Conservation (phyloP, 805 yeast species). For the Pichia sporocuriosa region DNA sequence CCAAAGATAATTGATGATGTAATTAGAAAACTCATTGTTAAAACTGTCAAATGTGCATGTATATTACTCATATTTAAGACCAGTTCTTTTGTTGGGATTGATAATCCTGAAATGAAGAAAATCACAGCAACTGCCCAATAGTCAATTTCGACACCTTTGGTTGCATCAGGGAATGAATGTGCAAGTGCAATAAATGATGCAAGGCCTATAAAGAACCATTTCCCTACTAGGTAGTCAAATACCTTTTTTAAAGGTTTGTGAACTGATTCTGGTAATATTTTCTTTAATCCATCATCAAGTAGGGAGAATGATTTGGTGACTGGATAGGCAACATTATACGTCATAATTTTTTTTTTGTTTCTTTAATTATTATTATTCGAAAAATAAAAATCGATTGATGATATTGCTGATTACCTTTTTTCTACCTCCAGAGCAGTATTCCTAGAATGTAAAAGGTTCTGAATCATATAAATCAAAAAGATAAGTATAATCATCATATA, state of each 20-base stretch:
- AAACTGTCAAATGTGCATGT: conserved; percentile 75
- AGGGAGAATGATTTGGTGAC: neutral
- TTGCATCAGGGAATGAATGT: conserved; percentile 71
- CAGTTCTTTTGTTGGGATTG: conserved; percentile 62
- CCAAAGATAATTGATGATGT: conserved; percentile 51
- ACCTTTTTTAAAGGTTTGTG: neutral
- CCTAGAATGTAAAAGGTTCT: no score
- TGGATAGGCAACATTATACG: conserved; percentile 5
- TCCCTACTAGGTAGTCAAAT: conserved; percentile 22
- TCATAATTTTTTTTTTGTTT: neutral
- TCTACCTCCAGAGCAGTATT: no score
- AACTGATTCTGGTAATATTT: conserved; percentile 3
- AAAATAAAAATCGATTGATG: no score
- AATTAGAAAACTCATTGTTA: conserved; percentile 61
- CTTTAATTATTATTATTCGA: no score
- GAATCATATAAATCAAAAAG: no score
- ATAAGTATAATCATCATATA: no score
- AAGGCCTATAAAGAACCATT: conserved; percentile 72
- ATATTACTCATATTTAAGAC: conserved; percentile 61
- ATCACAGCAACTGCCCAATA: conserved; percentile 86
- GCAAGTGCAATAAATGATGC: conserved; percentile 73
- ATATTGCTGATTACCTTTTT: no score
- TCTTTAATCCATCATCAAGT: neutral
- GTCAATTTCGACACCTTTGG: conserved; percentile 76
- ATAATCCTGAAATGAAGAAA: conserved; percentile 73